phyloP scores from a whole-genome alignment of 2,329 filamentous ascomycete genomes.

The Penicillium fuscoglaucum region DNA sequence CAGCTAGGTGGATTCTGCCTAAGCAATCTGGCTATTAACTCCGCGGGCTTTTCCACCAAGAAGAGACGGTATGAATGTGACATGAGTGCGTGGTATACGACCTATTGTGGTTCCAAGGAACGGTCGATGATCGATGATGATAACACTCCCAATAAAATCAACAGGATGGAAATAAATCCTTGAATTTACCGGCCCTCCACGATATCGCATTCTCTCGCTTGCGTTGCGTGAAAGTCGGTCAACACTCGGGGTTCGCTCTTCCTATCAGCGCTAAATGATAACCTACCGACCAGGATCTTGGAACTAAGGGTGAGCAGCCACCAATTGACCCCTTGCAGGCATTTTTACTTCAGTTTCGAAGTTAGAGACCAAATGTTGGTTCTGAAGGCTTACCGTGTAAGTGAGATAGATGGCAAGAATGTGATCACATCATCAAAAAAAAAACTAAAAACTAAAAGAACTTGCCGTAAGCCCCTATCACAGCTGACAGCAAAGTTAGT shows the following conservation, averaged over 20 bases:
- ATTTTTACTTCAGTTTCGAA: constrained; percentile 7
- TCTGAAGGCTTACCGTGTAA: not conserved
- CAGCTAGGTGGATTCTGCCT: not conserved
- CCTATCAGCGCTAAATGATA: constrained; percentile 12
- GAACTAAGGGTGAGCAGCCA: constrained; percentile 14
- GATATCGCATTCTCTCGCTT: not conserved
- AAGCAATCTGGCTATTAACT: not conserved
- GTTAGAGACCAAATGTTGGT: not conserved
- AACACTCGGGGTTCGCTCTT: constrained; percentile 12
- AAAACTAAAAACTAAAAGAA: not conserved
- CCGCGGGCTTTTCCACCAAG: not conserved
- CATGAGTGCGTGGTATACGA: not conserved
- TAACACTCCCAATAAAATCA: not conserved
- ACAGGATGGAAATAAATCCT: not conserved
- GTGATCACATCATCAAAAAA: not conserved
- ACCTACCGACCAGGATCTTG: constrained; percentile 8
- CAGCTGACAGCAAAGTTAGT: not conserved
- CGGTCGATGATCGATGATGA: not conserved
- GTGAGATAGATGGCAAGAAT: not conserved
- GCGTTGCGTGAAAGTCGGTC: constrained; percentile 21
- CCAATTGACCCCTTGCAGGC: constrained; percentile 7
- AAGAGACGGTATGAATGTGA: not conserved
- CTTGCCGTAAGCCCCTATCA: constrained; percentile 3
- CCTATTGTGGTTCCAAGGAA: not conserved
- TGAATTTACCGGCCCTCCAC: not conserved